Conservation (phyloP, 1,139 yeast genomes). For the Kurtzmaniella quercitrusa region DNA sequence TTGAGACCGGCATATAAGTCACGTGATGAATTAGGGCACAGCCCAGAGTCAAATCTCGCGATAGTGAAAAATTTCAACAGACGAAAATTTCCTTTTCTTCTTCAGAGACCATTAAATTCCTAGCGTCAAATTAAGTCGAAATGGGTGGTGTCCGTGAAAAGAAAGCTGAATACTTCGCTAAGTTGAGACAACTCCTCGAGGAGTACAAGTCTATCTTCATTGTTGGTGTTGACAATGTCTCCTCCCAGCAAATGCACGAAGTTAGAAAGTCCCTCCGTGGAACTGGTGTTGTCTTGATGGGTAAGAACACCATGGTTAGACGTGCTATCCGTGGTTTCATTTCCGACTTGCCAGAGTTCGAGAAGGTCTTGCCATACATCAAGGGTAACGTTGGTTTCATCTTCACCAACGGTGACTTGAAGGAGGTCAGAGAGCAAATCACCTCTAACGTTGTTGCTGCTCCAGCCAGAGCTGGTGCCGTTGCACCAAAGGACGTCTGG, state of each 20-base stretch:
- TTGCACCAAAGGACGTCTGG: constrained; percentile 97
- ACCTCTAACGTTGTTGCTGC: constrained; percentile 97
- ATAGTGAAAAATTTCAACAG: neutral
- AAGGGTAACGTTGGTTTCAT: constrained; percentile 99
- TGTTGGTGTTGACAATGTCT: constrained; percentile 99
- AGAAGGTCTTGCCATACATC: constrained; percentile 90
- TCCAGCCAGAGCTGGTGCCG: constrained; percentile 99
- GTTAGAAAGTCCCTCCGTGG: constrained; percentile 96
- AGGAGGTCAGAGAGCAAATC: constrained; percentile 83
- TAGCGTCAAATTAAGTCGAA: constrained; percentile 86
- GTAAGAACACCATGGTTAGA: constrained; percentile 99
- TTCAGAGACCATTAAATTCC: constrained; percentile 80
- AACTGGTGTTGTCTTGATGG: constrained; percentile 94
- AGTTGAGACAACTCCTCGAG: constrained; percentile 92
- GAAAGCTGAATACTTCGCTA: constrained; percentile 91
- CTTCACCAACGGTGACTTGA: constrained; percentile 95
- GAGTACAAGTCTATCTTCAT: constrained; percentile 97
- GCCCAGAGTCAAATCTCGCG: neutral
- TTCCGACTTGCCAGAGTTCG: constrained; percentile 91
- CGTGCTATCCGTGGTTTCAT: constrained; percentile 98
- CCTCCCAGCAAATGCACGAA: constrained; percentile 99
- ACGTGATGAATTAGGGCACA: neutral
- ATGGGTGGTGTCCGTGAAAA: constrained; percentile 99
- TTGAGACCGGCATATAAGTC: neutral
- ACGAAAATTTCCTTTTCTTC: constrained; percentile 2